These are phyloP conservation scores for Alisma plantagoaquatica DNA, from an alignment of 106 monocot genomes.

Conservation along the genomic window DNA sequence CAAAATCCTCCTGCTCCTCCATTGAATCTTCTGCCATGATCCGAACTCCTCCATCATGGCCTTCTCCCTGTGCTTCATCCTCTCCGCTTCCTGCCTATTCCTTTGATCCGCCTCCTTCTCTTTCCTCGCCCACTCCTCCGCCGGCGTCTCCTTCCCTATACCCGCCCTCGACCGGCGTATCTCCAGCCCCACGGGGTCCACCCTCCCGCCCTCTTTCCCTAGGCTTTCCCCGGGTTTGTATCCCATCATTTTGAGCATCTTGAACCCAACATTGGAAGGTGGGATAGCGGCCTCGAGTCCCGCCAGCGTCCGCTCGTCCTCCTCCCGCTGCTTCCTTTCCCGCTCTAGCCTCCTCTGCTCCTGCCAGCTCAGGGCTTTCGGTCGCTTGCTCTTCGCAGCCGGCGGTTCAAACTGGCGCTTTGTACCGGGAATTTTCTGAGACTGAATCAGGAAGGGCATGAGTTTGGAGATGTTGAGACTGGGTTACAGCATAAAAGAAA, in stretches of 20 bases:
- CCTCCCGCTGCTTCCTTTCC: constrained; percentile 57
- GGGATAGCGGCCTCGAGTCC: constrained; percentile 56
- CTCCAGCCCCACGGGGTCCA: constrained; percentile 61
- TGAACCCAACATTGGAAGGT: constrained; percentile 73
- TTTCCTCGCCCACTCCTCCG: constrained; percentile 34
- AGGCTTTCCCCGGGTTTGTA: constrained; percentile 58
- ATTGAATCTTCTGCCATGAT: constrained; percentile 48
- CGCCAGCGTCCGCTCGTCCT: constrained; percentile 64
- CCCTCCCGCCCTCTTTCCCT: constrained; percentile 42
- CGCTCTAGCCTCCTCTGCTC: constrained; percentile 56
- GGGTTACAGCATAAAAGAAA: neutral
- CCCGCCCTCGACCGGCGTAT: constrained; percentile 85
- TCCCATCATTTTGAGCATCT: constrained; percentile 81
- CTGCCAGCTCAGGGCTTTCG: constrained; percentile 50
- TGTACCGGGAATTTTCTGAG: constrained; percentile 14
- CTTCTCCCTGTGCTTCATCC: constrained; percentile 31
- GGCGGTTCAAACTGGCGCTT: neutral
- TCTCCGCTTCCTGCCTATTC: constrained; percentile 35
- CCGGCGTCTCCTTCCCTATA: constrained; percentile 35
- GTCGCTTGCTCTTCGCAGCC: constrained; percentile 23
- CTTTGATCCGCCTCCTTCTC: constrained; percentile 33
- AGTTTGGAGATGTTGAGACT: neutral
- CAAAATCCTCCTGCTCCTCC: constrained; percentile 44
- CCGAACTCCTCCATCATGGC: constrained; percentile 66
- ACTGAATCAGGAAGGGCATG: neutral